Evolutionary conservation across 129 eudicot species (phyloP).

Genomic region (Chrysanthemum lavandulifolium): DNA sequence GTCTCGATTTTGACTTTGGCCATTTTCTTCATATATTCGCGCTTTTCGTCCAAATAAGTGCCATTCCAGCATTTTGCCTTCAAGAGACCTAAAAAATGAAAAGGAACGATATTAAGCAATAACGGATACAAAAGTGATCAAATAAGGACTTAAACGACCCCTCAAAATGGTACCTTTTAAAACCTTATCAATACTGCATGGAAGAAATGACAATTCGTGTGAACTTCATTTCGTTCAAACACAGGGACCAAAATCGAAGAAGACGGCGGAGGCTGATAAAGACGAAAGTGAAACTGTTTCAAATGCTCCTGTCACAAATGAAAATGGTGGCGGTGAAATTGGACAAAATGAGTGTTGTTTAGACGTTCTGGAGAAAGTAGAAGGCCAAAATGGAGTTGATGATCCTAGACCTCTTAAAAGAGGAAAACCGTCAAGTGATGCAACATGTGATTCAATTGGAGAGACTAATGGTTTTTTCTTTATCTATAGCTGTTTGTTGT

Average conservation of each 20-base stretch:
- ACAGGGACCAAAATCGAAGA: slow-evolving; percentile 58
- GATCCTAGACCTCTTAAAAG: slow-evolving; percentile 59
- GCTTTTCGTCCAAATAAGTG: no score
- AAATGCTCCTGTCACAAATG: slow-evolving; percentile 36
- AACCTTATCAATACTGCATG: no score
- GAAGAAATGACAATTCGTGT: background rate
- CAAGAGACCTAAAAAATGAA: no score
- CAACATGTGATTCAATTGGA: slow-evolving; percentile 22
- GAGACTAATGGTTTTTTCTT: slow-evolving; percentile 40
- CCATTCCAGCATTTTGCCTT: no score
- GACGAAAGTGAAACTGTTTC: slow-evolving; percentile 23
- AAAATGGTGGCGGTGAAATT: slow-evolving; percentile 38
- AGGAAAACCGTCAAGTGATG: slow-evolving; percentile 30
- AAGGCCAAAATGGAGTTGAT: slow-evolving; percentile 30
- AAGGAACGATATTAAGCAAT: no score
- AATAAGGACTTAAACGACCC: no score
- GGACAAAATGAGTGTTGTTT: slow-evolving; percentile 28
- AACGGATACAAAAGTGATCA: no score
- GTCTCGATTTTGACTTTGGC: no score
- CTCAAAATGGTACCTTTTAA: no score
- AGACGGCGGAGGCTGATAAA: slow-evolving; percentile 33
- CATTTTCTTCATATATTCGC: no score
- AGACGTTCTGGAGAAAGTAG: slow-evolving; percentile 41
- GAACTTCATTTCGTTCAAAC: slow-evolving; percentile 13
- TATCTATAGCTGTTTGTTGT: background rate